A percentile compares a stretch with the other conserved stretches of the same genome.
Evolutionary conservation across 2,329 filamentous ascomycete species (phyloP).

Genomic region (Diaporthe sp.): DNA sequence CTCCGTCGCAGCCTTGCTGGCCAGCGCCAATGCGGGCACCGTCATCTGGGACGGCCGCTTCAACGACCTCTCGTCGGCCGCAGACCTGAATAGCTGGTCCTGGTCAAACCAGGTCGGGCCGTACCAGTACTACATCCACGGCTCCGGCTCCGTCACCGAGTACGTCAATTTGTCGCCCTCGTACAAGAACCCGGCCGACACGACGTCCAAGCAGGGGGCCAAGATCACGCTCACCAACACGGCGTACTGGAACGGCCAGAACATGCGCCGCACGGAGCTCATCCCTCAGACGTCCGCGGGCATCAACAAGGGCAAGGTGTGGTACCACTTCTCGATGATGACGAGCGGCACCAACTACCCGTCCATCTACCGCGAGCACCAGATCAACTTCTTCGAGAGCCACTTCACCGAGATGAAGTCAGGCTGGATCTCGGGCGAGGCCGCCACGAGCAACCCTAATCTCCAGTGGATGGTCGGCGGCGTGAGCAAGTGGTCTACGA

Average conservation of each 20-base stretch:
- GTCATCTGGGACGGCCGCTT: constrained; percentile 75
- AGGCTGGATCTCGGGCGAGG: constrained; percentile 65
- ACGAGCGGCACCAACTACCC: constrained; percentile 69
- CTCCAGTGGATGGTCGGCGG: constrained; percentile 74
- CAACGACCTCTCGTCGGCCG: constrained; percentile 65
- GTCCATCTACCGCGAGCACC: constrained; percentile 72
- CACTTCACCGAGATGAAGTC: constrained; percentile 82
- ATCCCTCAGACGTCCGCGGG: constrained; percentile 76
- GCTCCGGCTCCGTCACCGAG: constrained; percentile 61
- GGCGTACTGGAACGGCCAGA: constrained; percentile 78
- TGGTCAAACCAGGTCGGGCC: constrained; percentile 76
- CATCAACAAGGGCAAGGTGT: constrained; percentile 74
- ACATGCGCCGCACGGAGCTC: constrained; percentile 78
- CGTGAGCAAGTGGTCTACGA: constrained; percentile 69
- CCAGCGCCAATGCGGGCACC: constrained; percentile 49
- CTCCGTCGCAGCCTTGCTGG: constrained; percentile 43
- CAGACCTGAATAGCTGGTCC: constrained; percentile 70
- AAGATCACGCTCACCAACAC: constrained; percentile 74
- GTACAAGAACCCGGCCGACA: constrained; percentile 75
- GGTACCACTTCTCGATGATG: constrained; percentile 79
- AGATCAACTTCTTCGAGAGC: constrained; percentile 71
- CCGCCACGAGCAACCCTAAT: constrained; percentile 58
- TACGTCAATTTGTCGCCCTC: constrained; percentile 71
- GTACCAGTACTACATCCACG: constrained; percentile 84
- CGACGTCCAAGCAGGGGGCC: constrained; percentile 69